These are phyloP conservation scores for Lantana camara DNA, from an alignment of 257 asterid species.

Conservation along the genomic window DNA sequence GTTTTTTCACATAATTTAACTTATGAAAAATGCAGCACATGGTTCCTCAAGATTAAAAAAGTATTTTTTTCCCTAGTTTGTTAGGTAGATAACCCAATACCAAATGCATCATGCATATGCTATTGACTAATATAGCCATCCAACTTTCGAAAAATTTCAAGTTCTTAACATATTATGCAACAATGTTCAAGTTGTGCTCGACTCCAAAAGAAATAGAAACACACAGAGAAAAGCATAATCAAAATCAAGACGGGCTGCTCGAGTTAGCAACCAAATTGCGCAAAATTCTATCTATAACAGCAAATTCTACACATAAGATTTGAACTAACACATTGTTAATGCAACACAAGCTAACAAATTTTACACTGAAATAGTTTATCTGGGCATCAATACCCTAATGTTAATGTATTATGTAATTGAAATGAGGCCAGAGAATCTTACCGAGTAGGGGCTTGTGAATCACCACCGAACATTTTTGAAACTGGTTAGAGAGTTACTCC, in stretches of 20 bases:
- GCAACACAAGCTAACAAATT: background rate
- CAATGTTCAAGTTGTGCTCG: conserved; percentile 18
- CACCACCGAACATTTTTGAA: conserved; percentile 63
- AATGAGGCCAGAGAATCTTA: conserved; percentile 34
- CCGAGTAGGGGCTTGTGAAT: conserved; percentile 76
- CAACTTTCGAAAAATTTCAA: background rate
- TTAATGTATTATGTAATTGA: conserved; percentile 3
- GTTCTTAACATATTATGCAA: conserved; percentile 6
- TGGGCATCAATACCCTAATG: conserved; percentile 21
- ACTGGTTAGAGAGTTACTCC: conserved; percentile 26
- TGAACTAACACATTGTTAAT: conserved; percentile 19
- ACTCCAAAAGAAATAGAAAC: background rate
- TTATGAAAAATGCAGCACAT: background rate
- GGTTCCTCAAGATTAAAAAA: conserved; percentile 1
- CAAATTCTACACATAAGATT: background rate
- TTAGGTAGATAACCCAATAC: conserved; percentile 2
- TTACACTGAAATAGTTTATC: background rate
- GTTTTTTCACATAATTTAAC: background rate
- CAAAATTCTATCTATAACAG: conserved; percentile 17
- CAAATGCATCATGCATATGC: background rate
- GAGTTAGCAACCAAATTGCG: conserved; percentile 13
- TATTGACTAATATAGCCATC: background rate
- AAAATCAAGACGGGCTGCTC: conserved; percentile 20
- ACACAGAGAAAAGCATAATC: background rate
- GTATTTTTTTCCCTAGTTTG: background rate